Evolutionary conservation across 306 rosid species (phyloP), one percentile per base, ranked within the genome.

Genomic region (Sophora flavescens): DNA sequence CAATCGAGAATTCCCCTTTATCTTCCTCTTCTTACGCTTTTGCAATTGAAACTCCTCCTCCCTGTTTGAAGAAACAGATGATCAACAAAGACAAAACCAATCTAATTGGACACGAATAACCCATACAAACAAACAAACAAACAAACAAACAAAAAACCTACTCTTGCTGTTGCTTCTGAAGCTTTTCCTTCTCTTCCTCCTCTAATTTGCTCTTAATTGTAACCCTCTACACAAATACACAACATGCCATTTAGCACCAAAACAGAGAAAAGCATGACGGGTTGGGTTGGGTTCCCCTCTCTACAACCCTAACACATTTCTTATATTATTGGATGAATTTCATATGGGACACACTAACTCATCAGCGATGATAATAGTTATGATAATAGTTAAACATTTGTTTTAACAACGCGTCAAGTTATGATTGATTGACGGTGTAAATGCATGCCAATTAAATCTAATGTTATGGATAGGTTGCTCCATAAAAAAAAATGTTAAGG

Each of bases 131-230:
- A 53, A 28, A 62, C 13, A 62, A 51, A 68, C 13, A 62, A 51
- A 68, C 68, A 58, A 7, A 13, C 38, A 16, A 16, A 60, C 28
- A n/a, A 4, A 45, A 74, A 0, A 81, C 93, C 60, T 82, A 93
- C 98, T 95, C 96, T 80, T 89, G 98, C 28, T 85, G 98, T 39
- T 83, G 91, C 91, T 92, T 92, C 81, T 88, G 99, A 83, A 95
- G 99, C 74, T 95, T 95, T 82, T 95, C 99, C 80, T 92, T 95
- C 85, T 95, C 99, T 83, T 95, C 99, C 83, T 95, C 99, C 86
- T 95, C 99, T n/a, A 90, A 60, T 82, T 95, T 95, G 85, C 58
- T 95, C 79, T 89, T 91, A 72, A 95, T 95, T 68, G 87, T 95
- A 41, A 92, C 97, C 81, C 96, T 90, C 99, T 95, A 80, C 63